A percentile compares a stretch with the other conserved stretches of the same genome.
These are phyloP conservation scores for Taphrina deformans DNA, from an alignment of 1,139 yeast genomes.

Conservation along the genomic window DNA sequence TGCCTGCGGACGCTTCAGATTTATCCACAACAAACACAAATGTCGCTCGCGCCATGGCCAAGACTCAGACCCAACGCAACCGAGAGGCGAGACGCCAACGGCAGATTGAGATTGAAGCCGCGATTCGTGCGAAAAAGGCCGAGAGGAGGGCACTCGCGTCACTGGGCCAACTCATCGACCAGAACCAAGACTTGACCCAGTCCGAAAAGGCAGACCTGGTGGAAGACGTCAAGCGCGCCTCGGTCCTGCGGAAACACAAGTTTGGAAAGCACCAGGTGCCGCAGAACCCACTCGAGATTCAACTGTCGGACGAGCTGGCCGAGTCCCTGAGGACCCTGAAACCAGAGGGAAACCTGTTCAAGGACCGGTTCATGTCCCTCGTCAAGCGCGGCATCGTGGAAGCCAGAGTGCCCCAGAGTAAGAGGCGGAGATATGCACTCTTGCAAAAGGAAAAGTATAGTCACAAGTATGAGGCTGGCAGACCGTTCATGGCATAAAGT, in stretches of 20 bases:
- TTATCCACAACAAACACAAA: slow-evolving; percentile 45
- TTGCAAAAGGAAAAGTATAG: slow-evolving; percentile 90
- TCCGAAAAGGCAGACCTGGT: slow-evolving; percentile 16
- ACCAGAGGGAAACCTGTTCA: slow-evolving; percentile 86
- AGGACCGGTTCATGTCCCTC: slow-evolving; percentile 76
- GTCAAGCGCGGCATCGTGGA: slow-evolving; percentile 87
- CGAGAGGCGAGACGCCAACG: slow-evolving; percentile 50
- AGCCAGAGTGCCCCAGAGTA: slow-evolving; percentile 69
- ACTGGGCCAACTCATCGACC: slow-evolving; percentile 8
- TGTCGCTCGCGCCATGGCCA: slow-evolving; percentile 39
- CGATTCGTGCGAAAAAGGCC: slow-evolving; percentile 24
- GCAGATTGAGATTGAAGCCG: slow-evolving; percentile 17
- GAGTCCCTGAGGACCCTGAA: slow-evolving; percentile 73
- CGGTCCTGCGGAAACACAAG: slow-evolving; percentile 41
- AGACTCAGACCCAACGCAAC: slow-evolving; percentile 70
- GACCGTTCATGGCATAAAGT: slow-evolving; percentile 16
- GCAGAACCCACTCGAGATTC: slow-evolving; percentile 74
- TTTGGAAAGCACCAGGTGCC: slow-evolving; percentile 59
- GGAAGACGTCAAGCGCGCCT: slow-evolving; percentile 6
- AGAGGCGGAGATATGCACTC: slow-evolving; percentile 63
- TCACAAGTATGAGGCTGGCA: slow-evolving; percentile 45
- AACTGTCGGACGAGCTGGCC: slow-evolving; percentile 82
- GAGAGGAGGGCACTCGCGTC: slow-evolving; percentile 26
- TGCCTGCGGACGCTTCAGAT: slow-evolving; percentile 44
- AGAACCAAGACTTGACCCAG: slow-evolving; percentile 1